Conservation (phyloP, 768 basidiomycete species). For the Xerocomellus dryophilus region DNA sequence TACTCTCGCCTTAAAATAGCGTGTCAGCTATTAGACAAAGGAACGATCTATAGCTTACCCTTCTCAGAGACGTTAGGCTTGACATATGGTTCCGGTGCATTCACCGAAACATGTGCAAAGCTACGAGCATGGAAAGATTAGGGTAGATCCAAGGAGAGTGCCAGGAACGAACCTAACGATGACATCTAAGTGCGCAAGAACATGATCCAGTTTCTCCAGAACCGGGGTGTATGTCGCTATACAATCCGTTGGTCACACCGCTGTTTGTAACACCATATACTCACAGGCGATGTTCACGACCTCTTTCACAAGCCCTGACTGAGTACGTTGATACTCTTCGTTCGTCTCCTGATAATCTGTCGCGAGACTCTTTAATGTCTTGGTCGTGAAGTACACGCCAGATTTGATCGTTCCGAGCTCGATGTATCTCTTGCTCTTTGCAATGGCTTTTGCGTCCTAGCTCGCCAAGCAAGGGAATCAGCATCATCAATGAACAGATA, state of each 20-base stretch:
- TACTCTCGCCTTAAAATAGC: constrained; percentile 79
- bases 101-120: constrained; percentile 87
- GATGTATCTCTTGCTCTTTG: constrained; percentile 63
- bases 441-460: constrained; percentile 77
- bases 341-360: constrained; percentile 69
- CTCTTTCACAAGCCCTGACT: constrained; percentile 83
- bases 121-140: constrained; percentile 38
- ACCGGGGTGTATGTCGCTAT: constrained; percentile 92
- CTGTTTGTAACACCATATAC: constrained; percentile 20
- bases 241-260: not conserved
- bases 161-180: constrained; percentile 65
- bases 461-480: not conserved
- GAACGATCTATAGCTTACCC: constrained; percentile 42
- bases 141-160: not conserved
- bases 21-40: not conserved
- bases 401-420: constrained; percentile 84
- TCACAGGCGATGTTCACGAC: constrained; percentile 89
- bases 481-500: not conserved
- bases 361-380: constrained; percentile 63
- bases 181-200: constrained; percentile 90
- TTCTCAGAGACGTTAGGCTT: constrained; percentile 79
- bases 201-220: constrained; percentile 76
- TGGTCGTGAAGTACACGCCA: constrained; percentile 88
- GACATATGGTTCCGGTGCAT: constrained; percentile 83
- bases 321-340: constrained; percentile 68